A percentile compares a stretch with the other conserved stretches of the same genome.
Conservation (phyloP, 768 basidiomycete species). For the Lanmaoa rubissima region DNA sequence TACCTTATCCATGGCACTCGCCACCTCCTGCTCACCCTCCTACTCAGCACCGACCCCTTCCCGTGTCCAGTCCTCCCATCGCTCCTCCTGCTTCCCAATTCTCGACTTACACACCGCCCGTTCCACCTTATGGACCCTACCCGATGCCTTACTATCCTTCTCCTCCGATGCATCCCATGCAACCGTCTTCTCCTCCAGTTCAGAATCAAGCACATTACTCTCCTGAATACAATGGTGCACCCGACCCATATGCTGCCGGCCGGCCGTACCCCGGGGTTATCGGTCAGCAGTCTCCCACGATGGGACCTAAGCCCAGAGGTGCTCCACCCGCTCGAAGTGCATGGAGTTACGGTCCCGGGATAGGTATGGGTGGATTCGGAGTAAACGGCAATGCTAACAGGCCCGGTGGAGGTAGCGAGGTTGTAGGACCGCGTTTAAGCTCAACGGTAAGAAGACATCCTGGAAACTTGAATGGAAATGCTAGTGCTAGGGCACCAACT, state of each 20-base stretch:
- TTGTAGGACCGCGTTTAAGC: conserved; percentile 66
- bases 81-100: conserved; percentile 34
- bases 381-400: conserved; percentile 29
- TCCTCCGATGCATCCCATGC: conserved; percentile 28
- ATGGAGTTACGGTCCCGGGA: conserved; percentile 74
- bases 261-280: conserved; percentile 31
- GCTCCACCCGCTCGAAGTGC: conserved; percentile 46
- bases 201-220: conserved; percentile 28
- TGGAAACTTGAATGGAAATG: conserved; percentile 50
- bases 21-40: conserved; percentile 37
- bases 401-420: conserved; percentile 38
- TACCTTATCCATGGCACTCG: conserved; percentile 36
- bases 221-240: conserved; percentile 29
- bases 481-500: conserved; percentile 56
- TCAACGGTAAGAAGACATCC: conserved; percentile 46
- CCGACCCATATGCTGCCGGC: conserved; percentile 21
- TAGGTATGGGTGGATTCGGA: conserved; percentile 46
- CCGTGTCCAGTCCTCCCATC: conserved; percentile 30
- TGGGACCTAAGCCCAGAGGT: conserved; percentile 28
- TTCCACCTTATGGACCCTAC: conserved; percentile 36
- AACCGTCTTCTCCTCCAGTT: conserved; percentile 25
- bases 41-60: conserved; percentile 39
- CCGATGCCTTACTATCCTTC: conserved; percentile 35
- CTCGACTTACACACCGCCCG: conserved; percentile 31
- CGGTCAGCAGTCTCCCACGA: conserved; percentile 31